Conservation (phyloP, 805 yeast species). For the Groenewaldozyma tartarivorans region DNA sequence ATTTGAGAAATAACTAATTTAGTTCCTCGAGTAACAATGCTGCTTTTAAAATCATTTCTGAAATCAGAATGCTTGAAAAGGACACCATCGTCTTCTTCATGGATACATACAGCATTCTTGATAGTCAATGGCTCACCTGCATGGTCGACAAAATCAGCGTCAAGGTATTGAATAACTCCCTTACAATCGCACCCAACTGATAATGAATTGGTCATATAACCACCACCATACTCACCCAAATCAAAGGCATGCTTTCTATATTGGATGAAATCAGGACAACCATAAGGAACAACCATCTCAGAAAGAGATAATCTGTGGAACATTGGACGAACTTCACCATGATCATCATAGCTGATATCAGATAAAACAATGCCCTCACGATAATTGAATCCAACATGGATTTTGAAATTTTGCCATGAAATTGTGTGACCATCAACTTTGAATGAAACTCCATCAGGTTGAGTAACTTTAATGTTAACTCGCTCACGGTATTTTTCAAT, state of each 20-base stretch:
- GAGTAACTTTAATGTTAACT: conserved; percentile 39
- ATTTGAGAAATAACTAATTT: conserved; percentile 68
- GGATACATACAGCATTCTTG: conserved; percentile 73
- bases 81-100: conserved; percentile 78
- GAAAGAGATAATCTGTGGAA: conserved; percentile 71
- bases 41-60: conserved; percentile 69
- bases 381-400: conserved; percentile 78
- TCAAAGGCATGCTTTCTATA: conserved; percentile 82
- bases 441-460: conserved; percentile 79
- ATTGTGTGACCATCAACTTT: conserved; percentile 58
- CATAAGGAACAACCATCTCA: conserved; percentile 83
- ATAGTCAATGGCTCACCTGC: conserved; percentile 61
- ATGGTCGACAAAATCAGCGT: conserved; percentile 64
- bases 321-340: conserved; percentile 39
- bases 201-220: conserved; percentile 73
- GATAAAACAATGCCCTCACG: conserved; percentile 76
- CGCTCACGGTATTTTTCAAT: conserved; percentile 44
- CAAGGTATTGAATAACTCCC: conserved; percentile 75
- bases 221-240: conserved; percentile 84
- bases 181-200: conserved; percentile 78
- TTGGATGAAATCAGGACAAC: conserved; percentile 69
- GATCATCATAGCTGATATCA: conserved; percentile 62
- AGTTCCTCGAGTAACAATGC: conserved; percentile 56
- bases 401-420: conserved; percentile 68
- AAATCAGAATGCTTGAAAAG: conserved; percentile 76